phyloP scores from a whole-genome alignment of 352 stramenopile species.

The Halophytophthora polymorphica region DNA sequence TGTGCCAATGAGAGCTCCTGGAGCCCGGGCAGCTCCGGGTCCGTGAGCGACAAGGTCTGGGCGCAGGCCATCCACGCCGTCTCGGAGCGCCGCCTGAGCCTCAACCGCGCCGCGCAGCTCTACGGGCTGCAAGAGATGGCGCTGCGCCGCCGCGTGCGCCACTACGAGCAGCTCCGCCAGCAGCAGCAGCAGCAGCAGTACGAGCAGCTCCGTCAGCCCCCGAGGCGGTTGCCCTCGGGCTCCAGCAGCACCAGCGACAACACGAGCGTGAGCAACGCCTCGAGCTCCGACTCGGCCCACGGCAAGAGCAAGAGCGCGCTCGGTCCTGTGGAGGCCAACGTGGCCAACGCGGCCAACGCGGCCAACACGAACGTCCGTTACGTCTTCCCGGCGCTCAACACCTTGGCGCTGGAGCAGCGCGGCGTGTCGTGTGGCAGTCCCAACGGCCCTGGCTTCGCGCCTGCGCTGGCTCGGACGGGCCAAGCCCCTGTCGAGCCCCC shows the following conservation, averaged over 20 bases:
- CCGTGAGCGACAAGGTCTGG: constrained; percentile 49
- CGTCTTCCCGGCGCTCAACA: constrained; percentile 27
- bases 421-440: constrained; percentile 9
- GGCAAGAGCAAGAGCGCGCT: too few relatives aligned
- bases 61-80: constrained; percentile 65
- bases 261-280: background rate
- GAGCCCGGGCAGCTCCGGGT: background rate
- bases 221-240: background rate
- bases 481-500: background rate
- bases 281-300: too few relatives aligned
- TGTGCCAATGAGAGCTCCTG: background rate
- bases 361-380: constrained; percentile 12
- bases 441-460: background rate
- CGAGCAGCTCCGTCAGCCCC: background rate
- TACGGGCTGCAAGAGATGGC: constrained; percentile 67
- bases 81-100: constrained; percentile 56
- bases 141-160: constrained; percentile 58
- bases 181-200: constrained; percentile 2
- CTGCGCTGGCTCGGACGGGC: constrained; percentile 4
- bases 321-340: background rate
- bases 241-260: background rate
- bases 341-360: background rate
- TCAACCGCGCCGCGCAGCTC: constrained; percentile 52
- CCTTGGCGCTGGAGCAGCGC: constrained; percentile 13
- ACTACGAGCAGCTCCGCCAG: constrained; percentile 4